These are phyloP conservation scores for Teratosphaeria viscida DNA, from an alignment of 2,329 filamentous ascomycete species.

Conservation along the genomic window DNA sequence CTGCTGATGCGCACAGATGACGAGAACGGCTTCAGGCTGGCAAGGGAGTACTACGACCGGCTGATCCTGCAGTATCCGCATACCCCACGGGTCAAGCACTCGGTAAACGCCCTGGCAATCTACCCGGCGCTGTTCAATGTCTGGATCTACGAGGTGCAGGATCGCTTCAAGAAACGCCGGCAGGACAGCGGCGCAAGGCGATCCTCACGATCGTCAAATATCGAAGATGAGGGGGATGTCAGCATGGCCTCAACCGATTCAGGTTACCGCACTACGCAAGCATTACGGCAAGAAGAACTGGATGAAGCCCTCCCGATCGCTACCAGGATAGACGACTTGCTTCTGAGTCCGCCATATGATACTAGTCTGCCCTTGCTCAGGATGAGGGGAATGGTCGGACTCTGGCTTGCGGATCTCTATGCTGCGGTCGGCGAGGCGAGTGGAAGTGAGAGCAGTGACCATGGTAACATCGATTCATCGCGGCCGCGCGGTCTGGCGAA, in stretches of 20 bases:
- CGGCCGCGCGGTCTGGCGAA: neutral
- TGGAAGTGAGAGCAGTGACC: neutral
- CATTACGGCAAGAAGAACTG: constrained; percentile 33
- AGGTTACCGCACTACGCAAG: neutral
- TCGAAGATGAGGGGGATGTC: neutral
- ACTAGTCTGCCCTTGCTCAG: constrained; percentile 56
- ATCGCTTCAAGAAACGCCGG: constrained; percentile 42
- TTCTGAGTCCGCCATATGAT: constrained; percentile 60
- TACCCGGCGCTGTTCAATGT: constrained; percentile 71
- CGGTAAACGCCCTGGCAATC: constrained; percentile 61
- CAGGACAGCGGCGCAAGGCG: neutral
- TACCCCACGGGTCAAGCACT: constrained; percentile 48
- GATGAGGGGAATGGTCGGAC: constrained; percentile 60
- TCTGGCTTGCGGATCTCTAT: constrained; percentile 63
- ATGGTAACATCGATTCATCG: neutral
- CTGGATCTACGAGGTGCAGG: constrained; percentile 66
- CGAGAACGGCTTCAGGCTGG: constrained; percentile 43
- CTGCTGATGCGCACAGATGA: constrained; percentile 54
- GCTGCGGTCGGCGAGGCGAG: neutral
- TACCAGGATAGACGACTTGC: constrained; percentile 57
- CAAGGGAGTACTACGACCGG: constrained; percentile 62
- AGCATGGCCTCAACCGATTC: neutral
- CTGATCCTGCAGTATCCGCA: constrained; percentile 70
- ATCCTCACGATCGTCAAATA: neutral
- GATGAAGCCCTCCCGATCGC: constrained; percentile 53